A percentile compares a stretch with the other conserved stretches of the same genome.
Evolutionary conservation across 306 rosid species (phyloP).

Genomic region (Oxytropis ochrocephala): DNA sequence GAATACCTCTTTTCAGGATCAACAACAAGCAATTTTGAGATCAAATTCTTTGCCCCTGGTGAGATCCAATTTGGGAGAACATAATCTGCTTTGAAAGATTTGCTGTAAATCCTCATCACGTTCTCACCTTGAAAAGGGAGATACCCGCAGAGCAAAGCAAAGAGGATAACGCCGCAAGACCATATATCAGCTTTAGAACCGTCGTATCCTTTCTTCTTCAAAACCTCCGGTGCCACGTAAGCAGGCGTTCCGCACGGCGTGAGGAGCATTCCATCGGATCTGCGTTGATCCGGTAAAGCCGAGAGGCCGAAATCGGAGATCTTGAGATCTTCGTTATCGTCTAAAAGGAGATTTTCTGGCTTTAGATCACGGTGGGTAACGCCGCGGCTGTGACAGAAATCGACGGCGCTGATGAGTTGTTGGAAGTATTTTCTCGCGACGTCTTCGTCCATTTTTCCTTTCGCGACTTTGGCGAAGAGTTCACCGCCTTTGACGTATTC

Average conservation of each 20-base stretch:
- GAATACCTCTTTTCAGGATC: slow-evolving; percentile 60
- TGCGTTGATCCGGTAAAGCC: slow-evolving; percentile 62
- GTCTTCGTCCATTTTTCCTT: slow-evolving; percentile 57
- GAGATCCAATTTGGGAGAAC: slow-evolving; percentile 64
- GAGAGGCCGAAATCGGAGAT: slow-evolving; percentile 76
- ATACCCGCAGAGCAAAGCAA: slow-evolving; percentile 55
- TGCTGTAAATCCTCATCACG: slow-evolving; percentile 49
- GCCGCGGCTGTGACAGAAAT: slow-evolving; percentile 82
- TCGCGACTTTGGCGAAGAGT: slow-evolving; percentile 45
- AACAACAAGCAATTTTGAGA: slow-evolving; percentile 51
- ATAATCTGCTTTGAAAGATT: slow-evolving; percentile 66
- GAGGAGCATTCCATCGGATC: slow-evolving; percentile 63
- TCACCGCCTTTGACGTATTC: slow-evolving; percentile 72
- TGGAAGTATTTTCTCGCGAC: slow-evolving; percentile 61
- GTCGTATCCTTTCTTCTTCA: slow-evolving; percentile 67
- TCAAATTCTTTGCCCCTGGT: slow-evolving; percentile 35
- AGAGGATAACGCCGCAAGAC: slow-evolving; percentile 79
- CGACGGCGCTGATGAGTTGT: slow-evolving; percentile 60
- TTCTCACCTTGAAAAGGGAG: slow-evolving; percentile 76
- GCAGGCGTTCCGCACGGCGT: slow-evolving; percentile 90
- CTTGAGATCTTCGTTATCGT: slow-evolving; percentile 61
- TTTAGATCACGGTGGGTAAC: slow-evolving; percentile 76
- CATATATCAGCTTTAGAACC: slow-evolving; percentile 80
- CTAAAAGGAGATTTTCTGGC: slow-evolving; percentile 74
- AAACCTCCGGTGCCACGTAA: slow-evolving; percentile 80